A percentile compares a stretch with the other conserved stretches of the same genome.
Evolutionary conservation across 352 stramenopile species (phyloP).

Genomic region (Globisporangium ultimum): DNA sequence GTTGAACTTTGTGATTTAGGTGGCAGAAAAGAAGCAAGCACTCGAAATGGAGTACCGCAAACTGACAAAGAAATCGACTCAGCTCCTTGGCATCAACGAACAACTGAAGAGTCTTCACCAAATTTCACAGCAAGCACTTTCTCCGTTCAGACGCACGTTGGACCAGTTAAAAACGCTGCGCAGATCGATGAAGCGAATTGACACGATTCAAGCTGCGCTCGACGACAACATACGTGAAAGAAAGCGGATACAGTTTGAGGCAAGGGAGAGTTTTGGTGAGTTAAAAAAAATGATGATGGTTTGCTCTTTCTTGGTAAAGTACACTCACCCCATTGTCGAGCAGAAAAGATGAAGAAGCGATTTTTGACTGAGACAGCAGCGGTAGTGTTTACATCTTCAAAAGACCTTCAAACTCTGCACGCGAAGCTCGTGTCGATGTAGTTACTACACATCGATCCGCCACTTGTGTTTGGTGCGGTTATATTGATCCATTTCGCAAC

Average conservation of each 20-base stretch:
- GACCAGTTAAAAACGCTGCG: constrained; percentile 39
- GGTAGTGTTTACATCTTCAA: constrained; percentile 42
- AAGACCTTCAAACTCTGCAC: constrained; percentile 57
- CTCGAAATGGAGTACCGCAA: constrained; percentile 26
- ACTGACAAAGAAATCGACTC: constrained; percentile 25
- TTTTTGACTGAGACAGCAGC: constrained; percentile 45
- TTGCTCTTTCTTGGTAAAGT: background rate
- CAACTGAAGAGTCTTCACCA: constrained; percentile 52
- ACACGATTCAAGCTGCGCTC: constrained; percentile 34
- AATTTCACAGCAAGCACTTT: constrained; percentile 31
- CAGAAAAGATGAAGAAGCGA: constrained; percentile 44
- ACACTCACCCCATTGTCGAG: background rate
- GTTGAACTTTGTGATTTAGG: too few species aligned
- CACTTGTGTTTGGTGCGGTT: too few species aligned
- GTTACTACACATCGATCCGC: background rate
- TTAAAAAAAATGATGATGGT: background rate
- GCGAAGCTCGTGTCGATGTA: constrained; percentile 36
- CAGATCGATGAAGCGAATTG: constrained; percentile 46
- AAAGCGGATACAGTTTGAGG: constrained; percentile 53
- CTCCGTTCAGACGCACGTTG: constrained; percentile 39
- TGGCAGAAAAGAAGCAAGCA: too few species aligned
- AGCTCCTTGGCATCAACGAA: constrained; percentile 32
- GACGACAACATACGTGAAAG: constrained; percentile 46
- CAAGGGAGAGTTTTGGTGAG: constrained; percentile 33
- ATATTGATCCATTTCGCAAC: too few species aligned